Evolutionary conservation across 371 early-diverging fungal genomes (phyloP), one percentile per base, ranked within the genome.

Genomic region (Chytridiales sp.): DNA sequence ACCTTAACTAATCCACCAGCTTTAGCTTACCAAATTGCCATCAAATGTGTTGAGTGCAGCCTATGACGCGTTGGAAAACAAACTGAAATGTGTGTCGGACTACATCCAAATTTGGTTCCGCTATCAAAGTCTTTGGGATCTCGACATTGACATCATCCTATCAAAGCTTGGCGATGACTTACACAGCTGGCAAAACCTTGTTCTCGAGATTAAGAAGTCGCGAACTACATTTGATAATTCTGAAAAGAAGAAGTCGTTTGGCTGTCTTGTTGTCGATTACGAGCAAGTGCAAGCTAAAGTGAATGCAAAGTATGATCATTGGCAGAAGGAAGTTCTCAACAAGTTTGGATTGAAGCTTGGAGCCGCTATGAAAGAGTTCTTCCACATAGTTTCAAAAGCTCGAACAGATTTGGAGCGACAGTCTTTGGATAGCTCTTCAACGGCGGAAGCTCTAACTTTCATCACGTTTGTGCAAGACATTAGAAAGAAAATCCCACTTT

Each of bases 251-350:
- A 89, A 92, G 72, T 79, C 85, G 0, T 93, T 99, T 70, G 95
- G 96, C 13, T 81, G 87, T 11, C 78, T 93, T 24, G 82, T 93
- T 0, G 79, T 99, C 41, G 93, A 97, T 66, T 99, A 95, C 72
- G 96, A 91, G 64, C 94, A 95, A 67, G 97, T 97, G 9, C 98
- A 98, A 70, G 85, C 88, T 66, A 99, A 97, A 68, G 97, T 99
- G 58, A 97, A 94, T 59, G 87, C 91, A 48, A 94, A 95, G 71
- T 98, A 99, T 73, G 98, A 97, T 64, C 85, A 83, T 60, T 98
- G 97, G 98, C 98, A 99, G 72, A 84, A 87, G 44, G 99, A 99
- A 62, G 87, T 98, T 39, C 79, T 95, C 49, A 89, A 87, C 74
- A 87, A 87, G 60, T 99, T 95, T 72, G 96, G 95, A 9, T 70